Evolutionary conservation across 257 asterid species (phyloP).

Genomic region (Scutellaria barbata): DNA sequence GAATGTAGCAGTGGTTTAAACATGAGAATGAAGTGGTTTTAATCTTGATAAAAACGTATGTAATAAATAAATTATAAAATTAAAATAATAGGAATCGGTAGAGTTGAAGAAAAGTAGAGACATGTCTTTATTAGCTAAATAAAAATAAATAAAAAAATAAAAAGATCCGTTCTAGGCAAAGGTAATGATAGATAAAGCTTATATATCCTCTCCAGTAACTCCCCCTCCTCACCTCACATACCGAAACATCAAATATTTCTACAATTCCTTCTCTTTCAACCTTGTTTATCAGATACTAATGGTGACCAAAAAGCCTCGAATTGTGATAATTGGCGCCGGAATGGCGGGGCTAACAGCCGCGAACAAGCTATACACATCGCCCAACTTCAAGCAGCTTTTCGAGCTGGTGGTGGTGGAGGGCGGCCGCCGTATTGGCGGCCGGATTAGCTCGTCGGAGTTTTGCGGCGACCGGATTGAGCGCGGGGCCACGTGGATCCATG

Average conservation of each 20-base stretch:
- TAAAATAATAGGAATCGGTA: slow-evolving; percentile 31
- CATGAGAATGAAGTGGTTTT: too few relatives aligned
- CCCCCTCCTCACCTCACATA: slow-evolving; percentile 54
- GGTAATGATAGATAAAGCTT: slow-evolving; percentile 8
- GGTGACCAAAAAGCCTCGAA: slow-evolving; percentile 50
- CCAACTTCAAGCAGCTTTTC: slow-evolving; percentile 44
- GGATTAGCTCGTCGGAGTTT: slow-evolving; percentile 70
- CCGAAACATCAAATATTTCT: slow-evolving; percentile 23
- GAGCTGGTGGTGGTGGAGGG: slow-evolving; percentile 78
- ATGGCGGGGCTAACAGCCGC: slow-evolving; percentile 93
- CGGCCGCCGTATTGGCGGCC: slow-evolving; percentile 78
- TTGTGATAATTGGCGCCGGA: slow-evolving; percentile 91
- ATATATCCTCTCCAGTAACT: slow-evolving; percentile 56
- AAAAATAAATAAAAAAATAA: background rate
- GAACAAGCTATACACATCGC: slow-evolving; percentile 60
- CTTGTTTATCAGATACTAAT: background rate
- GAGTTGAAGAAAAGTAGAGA: slow-evolving; percentile 54
- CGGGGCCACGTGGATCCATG: slow-evolving; percentile 98
- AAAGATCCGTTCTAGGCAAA: slow-evolving; percentile 40
- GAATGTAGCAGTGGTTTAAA: too few relatives aligned
- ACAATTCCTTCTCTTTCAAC: slow-evolving; percentile 35
- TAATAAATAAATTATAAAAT: too few relatives aligned
- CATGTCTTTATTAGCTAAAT: slow-evolving; percentile 57
- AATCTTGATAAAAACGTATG: background rate
- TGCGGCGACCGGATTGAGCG: slow-evolving; percentile 81